Evolutionary conservation across 2,329 filamentous ascomycete genomes (phyloP).

Genomic region (Verticillium nonalfalfae): DNA sequence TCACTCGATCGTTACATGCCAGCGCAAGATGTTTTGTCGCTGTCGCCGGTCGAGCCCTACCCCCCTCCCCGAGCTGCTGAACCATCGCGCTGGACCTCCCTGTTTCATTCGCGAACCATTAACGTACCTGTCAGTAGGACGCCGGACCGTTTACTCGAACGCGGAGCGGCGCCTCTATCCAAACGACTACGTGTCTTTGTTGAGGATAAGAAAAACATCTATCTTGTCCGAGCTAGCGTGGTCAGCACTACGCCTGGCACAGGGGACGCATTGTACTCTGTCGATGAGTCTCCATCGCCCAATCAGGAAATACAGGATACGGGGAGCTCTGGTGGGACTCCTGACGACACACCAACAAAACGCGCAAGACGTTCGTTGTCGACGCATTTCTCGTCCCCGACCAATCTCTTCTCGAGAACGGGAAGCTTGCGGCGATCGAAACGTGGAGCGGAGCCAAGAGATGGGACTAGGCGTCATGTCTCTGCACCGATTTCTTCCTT

Average conservation of each 20-base stretch:
- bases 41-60: background rate
- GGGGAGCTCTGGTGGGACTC: slow-evolving; percentile 14
- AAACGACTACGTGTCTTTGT: slow-evolving; percentile 19
- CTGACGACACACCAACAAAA: slow-evolving; percentile 35
- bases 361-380: slow-evolving; percentile 48
- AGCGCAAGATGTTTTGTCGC: slow-evolving; percentile 1
- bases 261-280: background rate
- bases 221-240: slow-evolving; percentile 7
- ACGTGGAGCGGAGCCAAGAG: slow-evolving; percentile 35
- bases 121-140: slow-evolving; percentile 18
- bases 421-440: slow-evolving; percentile 52
- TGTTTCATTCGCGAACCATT: slow-evolving; percentile 42
- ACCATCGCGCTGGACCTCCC: slow-evolving; percentile 43
- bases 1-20: slow-evolving; percentile 7
- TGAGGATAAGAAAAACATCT: slow-evolving; percentile 20
- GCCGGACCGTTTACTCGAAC: slow-evolving; percentile 20
- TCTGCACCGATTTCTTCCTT: slow-evolving; percentile 41
- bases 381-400: slow-evolving; percentile 52
- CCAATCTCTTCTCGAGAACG: slow-evolving; percentile 48
- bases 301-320: slow-evolving; percentile 2
- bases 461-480: slow-evolving; percentile 41
- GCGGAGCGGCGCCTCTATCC: slow-evolving; percentile 14
- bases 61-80: slow-evolving; percentile 1
- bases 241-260: slow-evolving; percentile 5
- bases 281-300: background rate